phyloP scores from a whole-genome alignment of 257 asterid species.

The Solanum pinnatisectum region DNA sequence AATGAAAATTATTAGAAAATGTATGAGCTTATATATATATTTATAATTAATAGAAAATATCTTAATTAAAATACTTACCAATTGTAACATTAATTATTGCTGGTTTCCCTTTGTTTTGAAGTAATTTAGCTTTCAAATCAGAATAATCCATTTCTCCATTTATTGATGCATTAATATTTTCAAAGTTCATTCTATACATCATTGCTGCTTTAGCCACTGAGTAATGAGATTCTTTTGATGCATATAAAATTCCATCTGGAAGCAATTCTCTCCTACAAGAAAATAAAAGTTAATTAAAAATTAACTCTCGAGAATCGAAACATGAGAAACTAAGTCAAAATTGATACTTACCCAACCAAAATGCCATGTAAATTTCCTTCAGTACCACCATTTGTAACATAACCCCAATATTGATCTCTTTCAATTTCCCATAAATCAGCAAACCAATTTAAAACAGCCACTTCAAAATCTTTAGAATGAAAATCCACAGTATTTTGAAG shows the following conservation, averaged over 20 bases:
- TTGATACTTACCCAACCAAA: slow-evolving; percentile 7
- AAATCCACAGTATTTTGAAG: slow-evolving; percentile 2
- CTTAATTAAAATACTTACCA: background rate
- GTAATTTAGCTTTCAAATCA: slow-evolving; percentile 7
- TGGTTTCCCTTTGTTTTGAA: slow-evolving; percentile 7
- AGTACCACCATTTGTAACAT: slow-evolving; percentile 16
- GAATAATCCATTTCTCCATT: slow-evolving; percentile 13
- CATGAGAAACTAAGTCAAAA: background rate
- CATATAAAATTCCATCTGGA: slow-evolving; percentile 8
- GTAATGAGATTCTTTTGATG: slow-evolving; percentile 13
- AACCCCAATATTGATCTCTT: slow-evolving; percentile 16
- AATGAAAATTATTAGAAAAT: background rate
- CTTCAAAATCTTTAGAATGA: slow-evolving; percentile 17
- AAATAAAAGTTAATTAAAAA: too few species aligned
- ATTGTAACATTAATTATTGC: slow-evolving; percentile 14
- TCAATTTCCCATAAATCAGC: slow-evolving; percentile 12
- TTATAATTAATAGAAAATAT: background rate
- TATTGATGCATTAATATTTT: background rate
- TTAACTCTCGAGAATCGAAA: background rate
- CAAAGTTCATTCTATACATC: slow-evolving; percentile 13
- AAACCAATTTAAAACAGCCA: slow-evolving; percentile 18
- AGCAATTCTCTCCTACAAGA: slow-evolving; percentile 16
- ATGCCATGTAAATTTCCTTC: slow-evolving; percentile 20
- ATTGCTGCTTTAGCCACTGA: slow-evolving; percentile 12
- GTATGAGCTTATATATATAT: too few species aligned